phyloP scores from a whole-genome alignment of 768 basidiomycete genomes.

The Russula foetens region DNA sequence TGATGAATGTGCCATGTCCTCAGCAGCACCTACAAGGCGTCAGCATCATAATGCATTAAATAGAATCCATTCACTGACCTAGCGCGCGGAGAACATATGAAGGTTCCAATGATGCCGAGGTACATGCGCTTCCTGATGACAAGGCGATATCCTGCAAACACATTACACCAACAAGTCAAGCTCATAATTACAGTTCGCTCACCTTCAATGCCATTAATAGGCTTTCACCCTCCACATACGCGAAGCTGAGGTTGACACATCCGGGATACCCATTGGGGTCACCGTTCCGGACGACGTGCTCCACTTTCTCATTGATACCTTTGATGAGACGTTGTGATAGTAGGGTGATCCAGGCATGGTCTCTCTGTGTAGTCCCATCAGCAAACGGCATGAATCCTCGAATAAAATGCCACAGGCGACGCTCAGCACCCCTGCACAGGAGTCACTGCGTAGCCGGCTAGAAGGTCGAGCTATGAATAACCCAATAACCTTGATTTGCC shows the following conservation, averaged over 20 bases:
- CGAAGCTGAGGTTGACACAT: conserved; percentile 91
- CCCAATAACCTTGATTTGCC: conserved; percentile 35
- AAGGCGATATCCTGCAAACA: conserved; percentile 81
- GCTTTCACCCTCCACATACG: conserved; percentile 96
- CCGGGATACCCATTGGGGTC: conserved; percentile 89
- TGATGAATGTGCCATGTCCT: conserved; percentile 98
- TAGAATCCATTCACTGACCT: conserved; percentile 36
- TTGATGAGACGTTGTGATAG: conserved; percentile 77
- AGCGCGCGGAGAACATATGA: conserved; percentile 96
- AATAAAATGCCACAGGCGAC: not conserved
- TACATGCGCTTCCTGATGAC: conserved; percentile 97
- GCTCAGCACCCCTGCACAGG: conserved; percentile 94
- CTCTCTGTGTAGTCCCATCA: conserved; percentile 43
- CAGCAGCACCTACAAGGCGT: conserved; percentile 63
- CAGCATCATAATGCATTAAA: not conserved
- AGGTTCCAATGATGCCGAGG: conserved; percentile 95
- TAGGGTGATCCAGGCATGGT: conserved; percentile 62
- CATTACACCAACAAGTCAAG: not conserved
- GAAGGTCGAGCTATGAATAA: conserved; percentile 30
- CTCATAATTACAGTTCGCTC: conserved; percentile 14
- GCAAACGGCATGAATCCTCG: conserved; percentile 23
- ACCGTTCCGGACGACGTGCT: conserved; percentile 91
- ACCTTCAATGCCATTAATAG: conserved; percentile 97
- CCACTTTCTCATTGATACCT: conserved; percentile 75
- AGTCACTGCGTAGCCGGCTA: conserved; percentile 54